Conservation (phyloP, 768 basidiomycete species). For the Austroboletus eburneus region DNA sequence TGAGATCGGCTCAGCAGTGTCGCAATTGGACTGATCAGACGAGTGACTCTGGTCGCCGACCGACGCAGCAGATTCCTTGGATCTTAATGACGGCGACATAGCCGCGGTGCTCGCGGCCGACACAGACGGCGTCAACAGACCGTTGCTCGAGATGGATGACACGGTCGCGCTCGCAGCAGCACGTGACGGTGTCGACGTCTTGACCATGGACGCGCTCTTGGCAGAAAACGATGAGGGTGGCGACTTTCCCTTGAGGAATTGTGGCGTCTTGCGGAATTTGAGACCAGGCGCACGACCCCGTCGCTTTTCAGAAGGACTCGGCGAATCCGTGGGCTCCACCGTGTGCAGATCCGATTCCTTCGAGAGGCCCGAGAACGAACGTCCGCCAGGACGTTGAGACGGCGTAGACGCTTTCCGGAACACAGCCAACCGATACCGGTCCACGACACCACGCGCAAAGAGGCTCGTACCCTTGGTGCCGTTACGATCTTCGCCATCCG, state of each 20-base stretch:
- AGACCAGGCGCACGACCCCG: conserved; percentile 68
- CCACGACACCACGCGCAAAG: conserved; percentile 89
- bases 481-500: conserved; percentile 78
- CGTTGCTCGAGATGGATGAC: conserved; percentile 41
- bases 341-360: conserved; percentile 44
- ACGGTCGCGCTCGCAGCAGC: conserved; percentile 34
- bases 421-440: conserved; percentile 79
- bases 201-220: conserved; percentile 27
- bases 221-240: conserved; percentile 42
- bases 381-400: conserved; percentile 39
- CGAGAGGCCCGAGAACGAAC: conserved; percentile 58
- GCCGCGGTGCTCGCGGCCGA: conserved; percentile 44
- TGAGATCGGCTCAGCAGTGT: conserved; percentile 29
- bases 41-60: conserved; percentile 68
- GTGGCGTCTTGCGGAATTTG: conserved; percentile 69
- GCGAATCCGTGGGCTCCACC: conserved; percentile 39
- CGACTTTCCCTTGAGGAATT: conserved; percentile 71
- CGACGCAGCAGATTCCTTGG: conserved; percentile 74
- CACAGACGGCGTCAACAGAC: conserved; percentile 61
- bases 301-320: conserved; percentile 47
- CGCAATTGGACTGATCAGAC: conserved; percentile 67
- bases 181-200: conserved; percentile 41
- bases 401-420: conserved; percentile 81
- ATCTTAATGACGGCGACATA: conserved; percentile 67
- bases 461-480: conserved; percentile 76